These are phyloP conservation scores for Psilocybe azurescens DNA, from an alignment of 768 basidiomycete genomes.

Conservation along the genomic window DNA sequence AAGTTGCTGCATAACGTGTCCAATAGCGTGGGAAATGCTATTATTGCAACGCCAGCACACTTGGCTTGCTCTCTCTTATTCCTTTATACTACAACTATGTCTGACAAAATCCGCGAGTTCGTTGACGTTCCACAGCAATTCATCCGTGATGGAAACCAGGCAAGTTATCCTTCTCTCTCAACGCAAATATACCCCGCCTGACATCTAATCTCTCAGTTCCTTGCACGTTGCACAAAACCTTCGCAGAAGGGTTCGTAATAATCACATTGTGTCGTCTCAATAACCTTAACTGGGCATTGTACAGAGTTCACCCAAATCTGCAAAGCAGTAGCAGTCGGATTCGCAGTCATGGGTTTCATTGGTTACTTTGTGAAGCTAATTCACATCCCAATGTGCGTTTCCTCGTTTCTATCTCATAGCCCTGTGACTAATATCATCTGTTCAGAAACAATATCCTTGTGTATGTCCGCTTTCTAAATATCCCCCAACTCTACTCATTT, in stretches of 20 bases:
- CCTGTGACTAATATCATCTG: conserved; percentile 27
- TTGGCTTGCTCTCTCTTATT: conserved; percentile 21
- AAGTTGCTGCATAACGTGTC: conserved; percentile 33
- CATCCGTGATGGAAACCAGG: conserved; percentile 92
- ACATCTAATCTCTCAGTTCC: conserved; percentile 63
- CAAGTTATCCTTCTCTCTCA: conserved; percentile 37
- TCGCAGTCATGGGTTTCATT: conserved; percentile 99
- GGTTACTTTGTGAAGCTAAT: conserved; percentile 99
- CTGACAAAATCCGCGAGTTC: conserved; percentile 90
- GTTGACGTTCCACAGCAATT: conserved; percentile 92
- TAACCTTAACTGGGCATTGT: conserved; percentile 4
- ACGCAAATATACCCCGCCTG: background rate
- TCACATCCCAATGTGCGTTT: conserved; percentile 94
- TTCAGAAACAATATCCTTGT: conserved; percentile 95
- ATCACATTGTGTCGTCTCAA: background rate
- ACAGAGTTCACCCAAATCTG: conserved; percentile 95
- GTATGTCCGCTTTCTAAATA: conserved; percentile 57
- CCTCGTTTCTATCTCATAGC: background rate
- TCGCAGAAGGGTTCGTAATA: conserved; percentile 80
- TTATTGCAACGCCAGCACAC: conserved; percentile 38
- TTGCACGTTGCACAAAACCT: conserved; percentile 97
- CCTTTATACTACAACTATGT: conserved; percentile 58
- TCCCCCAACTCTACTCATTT: conserved; percentile 27
- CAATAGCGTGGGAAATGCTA: conserved; percentile 37
- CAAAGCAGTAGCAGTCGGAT: conserved; percentile 95